Evolutionary conservation across 495 filamentous ascomycete species (phyloP), one percentile per base, ranked within the genome.

Genomic region (Neurospora sp.): DNA sequence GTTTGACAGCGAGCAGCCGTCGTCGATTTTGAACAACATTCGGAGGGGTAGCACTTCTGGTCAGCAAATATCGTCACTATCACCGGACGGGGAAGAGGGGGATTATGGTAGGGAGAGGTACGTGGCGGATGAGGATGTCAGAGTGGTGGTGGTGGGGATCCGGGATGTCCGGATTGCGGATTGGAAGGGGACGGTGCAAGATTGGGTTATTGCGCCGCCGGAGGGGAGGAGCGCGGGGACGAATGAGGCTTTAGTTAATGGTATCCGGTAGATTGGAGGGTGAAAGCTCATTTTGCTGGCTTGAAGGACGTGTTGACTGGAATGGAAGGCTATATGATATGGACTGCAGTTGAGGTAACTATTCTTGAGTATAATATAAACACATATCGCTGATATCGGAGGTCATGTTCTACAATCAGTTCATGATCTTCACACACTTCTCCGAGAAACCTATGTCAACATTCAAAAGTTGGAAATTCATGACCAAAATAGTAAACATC

Each of bases 111-210:
- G 84, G 20, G 86, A 81, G 65, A 90, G 86, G 73, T 91, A 89
- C 69, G 91, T 93, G 75, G 88, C 92, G 73, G 87, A 88, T 10
- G 87, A 89, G 75, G 88, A 93, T 80, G 89, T 91, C 8, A 83
- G 90, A 42, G 91, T 93, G 2, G 89, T 96, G 59, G 88, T 92
- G 37, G 93, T 96, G 35, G 85, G 85, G 76, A 89, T 93, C 74
- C 86, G 85, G 75, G 89, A 94, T 78, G 91, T 93, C 72, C 84
- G 92, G 70, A 92, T 93, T 75, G 90, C 91, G 53, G 92, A 94
- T 76, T 93, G 91, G 91, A 94, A 93, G 81, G 92, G 92, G 35
- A 87, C 86, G 27, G 91, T 94, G 4, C 87, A 88, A 73, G 92
- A 94, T 77, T 94, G 90, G 89, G 83, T 85, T 65, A 81, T 94